Evolutionary conservation across 1,284 basidiomycete species (phyloP).

Genomic region (Puccinia sorghi): DNA sequence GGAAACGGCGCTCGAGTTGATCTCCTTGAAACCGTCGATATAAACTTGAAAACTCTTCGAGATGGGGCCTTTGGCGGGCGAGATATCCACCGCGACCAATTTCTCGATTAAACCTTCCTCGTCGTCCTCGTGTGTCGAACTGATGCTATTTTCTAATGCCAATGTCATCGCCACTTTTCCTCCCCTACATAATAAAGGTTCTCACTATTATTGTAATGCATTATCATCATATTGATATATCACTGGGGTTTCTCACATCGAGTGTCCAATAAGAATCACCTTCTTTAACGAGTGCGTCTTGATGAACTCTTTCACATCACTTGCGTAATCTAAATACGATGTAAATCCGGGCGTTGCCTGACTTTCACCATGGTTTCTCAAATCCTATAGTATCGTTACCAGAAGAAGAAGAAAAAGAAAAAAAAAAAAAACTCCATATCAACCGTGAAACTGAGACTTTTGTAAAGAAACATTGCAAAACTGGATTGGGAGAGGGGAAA

Average conservation of each 20-base stretch:
- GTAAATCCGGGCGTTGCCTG: slow-evolving; percentile 33
- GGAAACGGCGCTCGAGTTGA: slow-evolving; percentile 15
- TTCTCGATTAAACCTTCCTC: background rate
- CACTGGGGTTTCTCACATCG: slow-evolving; percentile 21
- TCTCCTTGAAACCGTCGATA: slow-evolving; percentile 37
- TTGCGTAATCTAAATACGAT: slow-evolving; percentile 42
- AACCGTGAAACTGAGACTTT: no score
- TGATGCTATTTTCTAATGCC: slow-evolving; percentile 9
- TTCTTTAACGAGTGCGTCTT: slow-evolving; percentile 8
- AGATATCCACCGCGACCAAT: slow-evolving; percentile 40
- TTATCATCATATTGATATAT: background rate
- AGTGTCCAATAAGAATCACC: slow-evolving; percentile 45
- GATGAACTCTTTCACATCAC: slow-evolving; percentile 43
- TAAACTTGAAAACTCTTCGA: slow-evolving; percentile 39
- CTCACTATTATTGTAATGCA: background rate
- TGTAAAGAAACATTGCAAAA: background rate
- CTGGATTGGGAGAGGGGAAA: background rate
- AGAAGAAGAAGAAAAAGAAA: background rate
- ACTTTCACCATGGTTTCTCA: slow-evolving; percentile 50
- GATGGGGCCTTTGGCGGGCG: slow-evolving; percentile 38
- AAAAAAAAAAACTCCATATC: background rate
- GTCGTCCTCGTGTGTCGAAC: background rate
- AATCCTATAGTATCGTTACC: slow-evolving; percentile 19
- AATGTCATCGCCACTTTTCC: slow-evolving; percentile 50
- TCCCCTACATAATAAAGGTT: slow-evolving; percentile 27